Evolutionary conservation across 495 filamentous ascomycete genomes (phyloP), one percentile per base, ranked within the genome.

Genomic region (Penicillium psychrofluorescens): DNA sequence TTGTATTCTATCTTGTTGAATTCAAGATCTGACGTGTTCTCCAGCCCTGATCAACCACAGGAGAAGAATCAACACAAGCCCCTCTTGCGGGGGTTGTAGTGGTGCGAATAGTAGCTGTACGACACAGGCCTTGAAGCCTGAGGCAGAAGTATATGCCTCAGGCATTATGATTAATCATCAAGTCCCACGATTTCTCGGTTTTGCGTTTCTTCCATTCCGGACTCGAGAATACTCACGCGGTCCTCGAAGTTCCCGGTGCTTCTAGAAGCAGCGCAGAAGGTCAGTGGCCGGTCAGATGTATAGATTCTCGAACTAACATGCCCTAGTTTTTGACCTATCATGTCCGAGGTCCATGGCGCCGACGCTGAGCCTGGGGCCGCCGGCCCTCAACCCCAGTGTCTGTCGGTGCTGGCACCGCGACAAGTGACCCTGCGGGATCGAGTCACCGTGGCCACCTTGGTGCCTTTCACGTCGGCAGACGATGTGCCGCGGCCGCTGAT

Each of bases 361-460:
- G 89, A 95, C 58, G 82, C 86, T 27, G 77, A 70, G 34, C 58
- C 65, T 33, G 62, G 64, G 29, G 46, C 67, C 59, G 66, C 56
- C 56, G 76, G 56, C 41, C 70, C 42, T 55, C 71, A 57, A 68
- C 72, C 53, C 28, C 65, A 78, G n/a, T 72, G 90, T 36, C 86
- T 89, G 40, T 53, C 71, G 2, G 77, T 79, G 45, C 82, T 98
- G 51, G 66, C 71, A 32, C 83, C 88, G 16, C 85, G 89, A 46
- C 85, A 87, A 62, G 89, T 98, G 29, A 95, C 85, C 2, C 80
- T 97, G 35, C 78, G 90, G 39, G 91, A 97, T 58, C 81, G 90
- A 35, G 82, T 91, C 41, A 95, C 90, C 4, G 80, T 89, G 43
- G 92, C 92, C 12, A 95, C 92, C 7, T 74, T 98, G 42, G 76